Evolutionary conservation across 352 stramenopile species (phyloP), one percentile per base, ranked within the genome.

Genomic region (Stramenopiles sp.): DNA sequence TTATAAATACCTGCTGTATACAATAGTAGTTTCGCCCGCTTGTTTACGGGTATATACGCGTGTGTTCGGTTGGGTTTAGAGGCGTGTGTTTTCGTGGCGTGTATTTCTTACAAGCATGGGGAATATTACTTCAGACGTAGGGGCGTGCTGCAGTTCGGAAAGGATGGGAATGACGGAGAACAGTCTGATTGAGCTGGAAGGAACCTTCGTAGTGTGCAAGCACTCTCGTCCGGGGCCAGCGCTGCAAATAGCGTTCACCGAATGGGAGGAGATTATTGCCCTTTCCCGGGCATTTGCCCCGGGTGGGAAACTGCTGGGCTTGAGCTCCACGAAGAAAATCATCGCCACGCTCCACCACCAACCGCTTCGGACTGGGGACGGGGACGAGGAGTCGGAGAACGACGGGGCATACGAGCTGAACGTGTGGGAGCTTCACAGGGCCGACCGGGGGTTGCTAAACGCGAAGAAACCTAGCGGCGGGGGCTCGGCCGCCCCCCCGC

Each of bases 181-280:
- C 53, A 33, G 35, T 6, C 6, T 71, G 53, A 71, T 35, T 2
- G 53, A 71, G 4, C 1, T 71, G 4, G 6, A 71, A 71, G 6
- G 31, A 6, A 71, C 53, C 4, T 71, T 35, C 12, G 53, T 71
- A 35, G 53, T 71, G 2, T 35, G 53, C 12, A 71, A 71, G 35
- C 1, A 35, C 2, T 2, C 31, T 4, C 53, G 53, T 6, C 53
- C 53, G 6, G 53, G 53, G 2, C 2, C 4, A 71, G 53, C 53
- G 2, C 33, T 71, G 33, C 2, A 6, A 6, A 33, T 71, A 35
- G 53, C 53, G 2, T 71, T 35, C 12, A 71, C 53, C 4, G 53
- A 71, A 6, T 71, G 53, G 53, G 53, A 71, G 12, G 53, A 71
- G 35, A 71, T 71, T 6, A 71, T 71, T 35, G 53, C 53, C 33